These are phyloP conservation scores for Extremus antarcticus DNA, from an alignment of 495 filamentous ascomycete species.

Conservation along the genomic window DNA sequence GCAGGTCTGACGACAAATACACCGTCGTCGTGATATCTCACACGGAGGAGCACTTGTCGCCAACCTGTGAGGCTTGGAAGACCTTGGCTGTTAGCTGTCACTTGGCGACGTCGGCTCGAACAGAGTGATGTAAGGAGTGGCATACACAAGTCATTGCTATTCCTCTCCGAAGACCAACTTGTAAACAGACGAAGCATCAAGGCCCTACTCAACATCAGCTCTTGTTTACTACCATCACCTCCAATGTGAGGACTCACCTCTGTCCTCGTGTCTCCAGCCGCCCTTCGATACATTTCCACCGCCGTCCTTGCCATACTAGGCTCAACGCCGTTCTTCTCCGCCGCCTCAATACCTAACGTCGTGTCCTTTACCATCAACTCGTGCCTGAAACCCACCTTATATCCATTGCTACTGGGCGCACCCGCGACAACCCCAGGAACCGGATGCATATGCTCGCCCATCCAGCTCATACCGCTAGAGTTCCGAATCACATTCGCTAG, in stretches of 20 bases:
- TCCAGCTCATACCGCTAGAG: not conserved
- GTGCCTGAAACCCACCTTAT: not conserved
- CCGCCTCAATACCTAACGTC: not conserved
- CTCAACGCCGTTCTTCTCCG: not conserved
- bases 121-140: too few relatives aligned
- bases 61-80: too few relatives aligned
- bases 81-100: too few relatives aligned
- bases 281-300: not conserved
- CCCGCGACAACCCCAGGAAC: not conserved
- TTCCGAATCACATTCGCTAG: not conserved
- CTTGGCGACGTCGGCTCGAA: too few relatives aligned
- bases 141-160: too few relatives aligned
- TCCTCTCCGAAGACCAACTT: not conserved
- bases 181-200: not conserved
- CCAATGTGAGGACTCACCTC: not conserved
- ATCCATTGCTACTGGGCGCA: not conserved
- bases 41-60: too few relatives aligned
- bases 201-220: not conserved
- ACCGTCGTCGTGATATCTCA: too few relatives aligned
- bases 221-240: not conserved
- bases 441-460: slow-evolving; percentile 1
- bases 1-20: too few relatives aligned
- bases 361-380: slow-evolving; percentile 1
- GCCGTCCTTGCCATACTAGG: not conserved
- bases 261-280: not conserved